phyloP scores from a whole-genome alignment of 805 yeast species.

The Monosporozyma aquatica region DNA sequence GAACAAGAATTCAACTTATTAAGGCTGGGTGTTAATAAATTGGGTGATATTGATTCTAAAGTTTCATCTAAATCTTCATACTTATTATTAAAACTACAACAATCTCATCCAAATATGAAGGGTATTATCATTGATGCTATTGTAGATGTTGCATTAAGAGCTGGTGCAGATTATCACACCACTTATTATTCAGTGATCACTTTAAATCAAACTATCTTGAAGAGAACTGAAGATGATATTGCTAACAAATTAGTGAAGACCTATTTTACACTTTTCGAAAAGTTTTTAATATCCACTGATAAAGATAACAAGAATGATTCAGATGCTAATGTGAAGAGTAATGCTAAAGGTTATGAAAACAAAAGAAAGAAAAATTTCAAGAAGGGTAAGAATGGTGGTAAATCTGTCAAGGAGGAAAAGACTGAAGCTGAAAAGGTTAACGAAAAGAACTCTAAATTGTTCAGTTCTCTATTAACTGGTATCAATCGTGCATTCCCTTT shows the following conservation, averaged over 20 bases:
- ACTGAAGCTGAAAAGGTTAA: conserved; percentile 56
- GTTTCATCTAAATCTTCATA: conserved; percentile 85
- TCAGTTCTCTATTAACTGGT: conserved; percentile 88
- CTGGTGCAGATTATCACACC: conserved; percentile 73
- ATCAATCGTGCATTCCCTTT: conserved; percentile 94
- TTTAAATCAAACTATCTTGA: conserved; percentile 84
- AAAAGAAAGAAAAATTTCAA: conserved; percentile 68
- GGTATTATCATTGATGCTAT: conserved; percentile 67
- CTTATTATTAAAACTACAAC: conserved; percentile 68
- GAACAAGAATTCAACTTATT: conserved; percentile 93
- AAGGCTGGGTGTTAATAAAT: conserved; percentile 81
- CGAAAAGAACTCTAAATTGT: conserved; percentile 76
- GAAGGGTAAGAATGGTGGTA: conserved; percentile 83
- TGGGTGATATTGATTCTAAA: conserved; percentile 87
- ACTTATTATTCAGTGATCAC: conserved; percentile 83
- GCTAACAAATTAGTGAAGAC: conserved; percentile 79
- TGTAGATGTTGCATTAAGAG: conserved; percentile 68
- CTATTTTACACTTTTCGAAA: conserved; percentile 80
- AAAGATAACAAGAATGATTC: conserved; percentile 36
- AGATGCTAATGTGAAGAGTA: conserved; percentile 23
- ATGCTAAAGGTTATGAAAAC: conserved; percentile 39
- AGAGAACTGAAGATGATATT: conserved; percentile 63
- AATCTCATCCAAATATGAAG: conserved; percentile 95
- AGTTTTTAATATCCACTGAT: conserved; percentile 64
- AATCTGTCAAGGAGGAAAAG: conserved; percentile 53